A percentile compares a stretch with the other conserved stretches of the same genome.
These are phyloP conservation scores for Pythium scleroteichum DNA, from an alignment of 352 stramenopile genomes.

Conservation along the genomic window DNA sequence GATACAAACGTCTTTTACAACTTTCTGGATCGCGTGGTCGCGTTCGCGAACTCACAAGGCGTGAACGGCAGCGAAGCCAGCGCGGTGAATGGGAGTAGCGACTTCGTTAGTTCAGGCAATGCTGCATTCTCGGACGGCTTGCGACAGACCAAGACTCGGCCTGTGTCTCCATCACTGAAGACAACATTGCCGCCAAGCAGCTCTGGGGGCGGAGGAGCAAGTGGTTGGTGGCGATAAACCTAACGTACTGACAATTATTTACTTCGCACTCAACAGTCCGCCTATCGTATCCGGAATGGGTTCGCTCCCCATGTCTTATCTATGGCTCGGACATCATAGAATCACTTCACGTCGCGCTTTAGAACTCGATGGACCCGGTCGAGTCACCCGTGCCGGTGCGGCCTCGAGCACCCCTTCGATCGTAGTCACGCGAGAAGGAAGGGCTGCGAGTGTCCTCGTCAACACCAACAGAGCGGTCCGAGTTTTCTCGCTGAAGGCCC, in stretches of 20 bases:
- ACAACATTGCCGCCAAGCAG: conserved; percentile 4
- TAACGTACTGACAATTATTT: neutral
- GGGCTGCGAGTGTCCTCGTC: conserved; percentile 40
- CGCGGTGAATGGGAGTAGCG: neutral
- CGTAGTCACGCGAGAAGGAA: neutral
- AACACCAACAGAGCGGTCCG: conserved; percentile 11
- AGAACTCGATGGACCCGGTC: conserved; percentile 25
- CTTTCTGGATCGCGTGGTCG: conserved; percentile 66
- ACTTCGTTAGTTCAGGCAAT: conserved; percentile 23
- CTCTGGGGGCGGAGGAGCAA: conserved; percentile 4
- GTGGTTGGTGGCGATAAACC: conserved; percentile 21
- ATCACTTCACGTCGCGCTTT: neutral
- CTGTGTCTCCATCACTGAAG: conserved; percentile 20
- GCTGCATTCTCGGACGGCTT: conserved; percentile 36
- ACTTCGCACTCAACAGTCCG: conserved; percentile 1
- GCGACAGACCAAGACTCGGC: conserved; percentile 49
- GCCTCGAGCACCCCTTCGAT: conserved; percentile 1
- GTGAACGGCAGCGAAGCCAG: neutral
- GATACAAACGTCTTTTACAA: conserved; percentile 53
- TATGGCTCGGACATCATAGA: neutral
- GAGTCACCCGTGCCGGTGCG: conserved; percentile 20
- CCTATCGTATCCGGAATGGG: neutral
- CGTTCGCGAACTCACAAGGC: conserved; percentile 48
- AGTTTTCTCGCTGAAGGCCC: conserved; percentile 7
- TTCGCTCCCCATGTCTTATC: conserved; percentile 2